These are phyloP conservation scores for Penicillium griseofulvum DNA, from an alignment of 2,329 filamentous ascomycete species.

Conservation along the genomic window DNA sequence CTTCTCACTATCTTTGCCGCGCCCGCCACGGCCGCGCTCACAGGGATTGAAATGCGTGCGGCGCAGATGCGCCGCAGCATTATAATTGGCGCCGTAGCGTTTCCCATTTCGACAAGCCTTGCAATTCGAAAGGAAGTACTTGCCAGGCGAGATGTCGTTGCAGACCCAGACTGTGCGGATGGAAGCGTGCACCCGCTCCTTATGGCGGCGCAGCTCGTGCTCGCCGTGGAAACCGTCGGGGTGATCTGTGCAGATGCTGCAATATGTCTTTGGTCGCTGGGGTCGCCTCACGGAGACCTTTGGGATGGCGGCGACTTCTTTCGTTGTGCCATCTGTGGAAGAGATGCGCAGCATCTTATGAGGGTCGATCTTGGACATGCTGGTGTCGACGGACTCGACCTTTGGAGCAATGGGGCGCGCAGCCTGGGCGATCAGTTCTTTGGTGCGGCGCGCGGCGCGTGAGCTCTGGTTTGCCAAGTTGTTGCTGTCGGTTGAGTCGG, in stretches of 20 bases:
- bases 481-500: constrained; percentile 49
- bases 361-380: constrained; percentile 33
- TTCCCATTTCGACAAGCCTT: constrained; percentile 77
- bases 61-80: constrained; percentile 85
- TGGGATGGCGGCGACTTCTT: constrained; percentile 54
- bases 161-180: constrained; percentile 63
- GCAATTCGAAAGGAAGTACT: constrained; percentile 72
- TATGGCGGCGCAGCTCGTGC: constrained; percentile 73
- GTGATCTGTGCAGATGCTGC: constrained; percentile 66
- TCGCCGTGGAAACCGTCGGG: constrained; percentile 80
- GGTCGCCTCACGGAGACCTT: constrained; percentile 62
- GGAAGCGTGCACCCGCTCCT: constrained; percentile 63
- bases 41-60: constrained; percentile 81
- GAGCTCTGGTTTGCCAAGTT: constrained; percentile 45
- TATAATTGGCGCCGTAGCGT: constrained; percentile 88
- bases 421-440: constrained; percentile 50
- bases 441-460: constrained; percentile 46
- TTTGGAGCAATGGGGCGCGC: constrained; percentile 53
- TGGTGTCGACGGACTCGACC: constrained; percentile 33
- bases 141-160: constrained; percentile 57
- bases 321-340: constrained; percentile 53
- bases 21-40: constrained; percentile 53
- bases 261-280: constrained; percentile 69
- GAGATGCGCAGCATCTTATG: constrained; percentile 53
- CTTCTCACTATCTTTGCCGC: constrained; percentile 58